Percentiles rank a stretch among this genome's conserved stretches.
Evolutionary conservation across 331 rosid species (phyloP).

Genomic region (Quercus tomentella): DNA sequence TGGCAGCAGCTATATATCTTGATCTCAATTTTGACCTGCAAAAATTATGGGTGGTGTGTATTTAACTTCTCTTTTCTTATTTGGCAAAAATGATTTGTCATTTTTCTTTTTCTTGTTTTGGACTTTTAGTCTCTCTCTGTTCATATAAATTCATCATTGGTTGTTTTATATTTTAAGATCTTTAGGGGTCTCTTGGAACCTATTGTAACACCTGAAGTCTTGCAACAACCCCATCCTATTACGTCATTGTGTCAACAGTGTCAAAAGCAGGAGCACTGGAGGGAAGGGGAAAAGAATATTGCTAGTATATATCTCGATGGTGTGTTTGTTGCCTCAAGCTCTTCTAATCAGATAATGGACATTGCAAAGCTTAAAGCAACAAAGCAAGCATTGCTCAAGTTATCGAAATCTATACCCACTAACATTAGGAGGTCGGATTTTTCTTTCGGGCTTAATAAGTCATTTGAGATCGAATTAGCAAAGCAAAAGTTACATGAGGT

Average conservation of each 20-base stretch:
- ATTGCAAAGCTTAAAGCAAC: too few relatives aligned
- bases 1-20: conserved; percentile 57
- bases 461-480: conserved; percentile 45
- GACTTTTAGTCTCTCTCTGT: background rate
- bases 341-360: too few relatives aligned
- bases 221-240: conserved; percentile 61
- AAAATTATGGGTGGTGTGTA: too few relatives aligned
- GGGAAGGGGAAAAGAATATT: conserved; percentile 14
- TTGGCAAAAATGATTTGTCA: background rate
- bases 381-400: too few relatives aligned
- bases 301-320: conserved; percentile 36
- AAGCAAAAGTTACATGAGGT: conserved; percentile 51
- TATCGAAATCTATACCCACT: too few relatives aligned
- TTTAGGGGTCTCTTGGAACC: conserved; percentile 66
- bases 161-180: conserved; percentile 30
- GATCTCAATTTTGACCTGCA: conserved; percentile 16
- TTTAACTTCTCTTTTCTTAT: too few relatives aligned
- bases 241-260: conserved; percentile 46
- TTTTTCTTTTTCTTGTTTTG: background rate
- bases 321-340: too few relatives aligned
- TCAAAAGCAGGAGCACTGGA: conserved; percentile 46
- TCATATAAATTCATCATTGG: background rate
- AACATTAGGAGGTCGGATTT: too few relatives aligned
- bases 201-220: conserved; percentile 39
- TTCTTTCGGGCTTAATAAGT: too few relatives aligned